These are phyloP conservation scores for Sugiyamaella mastotermitis DNA, from an alignment of 805 yeast species.

Conservation along the genomic window DNA sequence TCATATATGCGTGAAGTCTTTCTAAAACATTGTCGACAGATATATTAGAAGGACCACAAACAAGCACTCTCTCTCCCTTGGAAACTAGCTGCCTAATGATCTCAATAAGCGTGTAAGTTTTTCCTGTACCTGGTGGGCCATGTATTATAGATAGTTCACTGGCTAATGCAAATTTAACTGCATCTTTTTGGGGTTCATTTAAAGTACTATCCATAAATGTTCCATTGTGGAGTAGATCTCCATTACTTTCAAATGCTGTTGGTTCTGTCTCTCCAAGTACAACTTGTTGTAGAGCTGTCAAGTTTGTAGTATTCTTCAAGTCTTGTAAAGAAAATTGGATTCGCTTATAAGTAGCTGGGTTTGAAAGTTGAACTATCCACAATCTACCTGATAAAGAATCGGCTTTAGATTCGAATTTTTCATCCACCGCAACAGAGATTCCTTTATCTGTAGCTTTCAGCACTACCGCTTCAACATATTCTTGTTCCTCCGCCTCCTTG, in stretches of 20 bases:
- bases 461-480: conserved; percentile 58
- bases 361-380: conserved; percentile 61
- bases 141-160: conserved; percentile 53
- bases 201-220: conserved; percentile 42
- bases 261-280: conserved; percentile 41
- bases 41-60: conserved; percentile 92
- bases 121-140: conserved; percentile 83
- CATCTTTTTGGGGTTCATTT: conserved; percentile 67
- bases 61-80: conserved; percentile 54
- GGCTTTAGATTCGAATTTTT: conserved; percentile 46
- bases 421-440: conserved; percentile 58
- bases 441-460: conserved; percentile 43
- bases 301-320: conserved; percentile 40
- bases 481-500: conserved; percentile 12
- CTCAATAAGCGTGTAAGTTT: conserved; percentile 81
- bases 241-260: conserved; percentile 15
- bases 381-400: conserved; percentile 42
- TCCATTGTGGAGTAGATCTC: too few relatives aligned
- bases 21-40: conserved; percentile 89
- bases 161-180: conserved; percentile 59
- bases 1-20: conserved; percentile 45
- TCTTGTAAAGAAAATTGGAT: conserved; percentile 75
- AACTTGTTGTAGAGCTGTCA: conserved; percentile 39
- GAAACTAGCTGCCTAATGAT: conserved; percentile 64
- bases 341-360: conserved; percentile 34